These are phyloP conservation scores for Otatea glauca DNA, from an alignment of 176 grass and related monocot genomes.

Conservation along the genomic window DNA sequence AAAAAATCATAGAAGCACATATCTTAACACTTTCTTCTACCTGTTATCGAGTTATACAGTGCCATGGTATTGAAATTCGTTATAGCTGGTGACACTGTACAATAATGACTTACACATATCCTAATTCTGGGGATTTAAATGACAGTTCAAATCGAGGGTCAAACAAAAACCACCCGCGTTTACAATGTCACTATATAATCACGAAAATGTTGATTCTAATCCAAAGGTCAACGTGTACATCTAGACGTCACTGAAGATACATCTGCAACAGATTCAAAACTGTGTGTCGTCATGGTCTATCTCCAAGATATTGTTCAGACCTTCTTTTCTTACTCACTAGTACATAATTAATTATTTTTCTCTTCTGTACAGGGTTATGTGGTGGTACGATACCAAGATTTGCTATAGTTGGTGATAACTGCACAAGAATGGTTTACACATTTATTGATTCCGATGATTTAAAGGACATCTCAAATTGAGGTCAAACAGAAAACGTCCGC, in stretches of 20 bases:
- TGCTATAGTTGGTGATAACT: neutral
- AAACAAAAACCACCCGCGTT: neutral
- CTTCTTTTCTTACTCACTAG: neutral
- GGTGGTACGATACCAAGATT: neutral
- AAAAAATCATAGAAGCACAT: too few relatives aligned
- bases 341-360: neutral
- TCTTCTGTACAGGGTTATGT: neutral
- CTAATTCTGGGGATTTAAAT: neutral
- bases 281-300: neutral
- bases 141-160: neutral
- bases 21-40: too few relatives aligned
- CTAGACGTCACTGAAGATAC: neutral
- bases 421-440: neutral
- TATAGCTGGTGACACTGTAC: slow-evolving; percentile 33
- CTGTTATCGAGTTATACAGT: too few relatives aligned
- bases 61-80: neutral
- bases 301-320: neutral
- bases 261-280: neutral
- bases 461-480: too few relatives aligned
- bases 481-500: too few relatives aligned
- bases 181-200: neutral
- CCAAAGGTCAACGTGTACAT: neutral
- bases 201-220: neutral
- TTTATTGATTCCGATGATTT: neutral
- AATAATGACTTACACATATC: neutral